A percentile compares a stretch with the other conserved stretches of the same genome.
These are phyloP conservation scores for Magnaporthiopsis rhizophila DNA, from an alignment of 2,329 filamentous ascomycete genomes.

Conservation along the genomic window DNA sequence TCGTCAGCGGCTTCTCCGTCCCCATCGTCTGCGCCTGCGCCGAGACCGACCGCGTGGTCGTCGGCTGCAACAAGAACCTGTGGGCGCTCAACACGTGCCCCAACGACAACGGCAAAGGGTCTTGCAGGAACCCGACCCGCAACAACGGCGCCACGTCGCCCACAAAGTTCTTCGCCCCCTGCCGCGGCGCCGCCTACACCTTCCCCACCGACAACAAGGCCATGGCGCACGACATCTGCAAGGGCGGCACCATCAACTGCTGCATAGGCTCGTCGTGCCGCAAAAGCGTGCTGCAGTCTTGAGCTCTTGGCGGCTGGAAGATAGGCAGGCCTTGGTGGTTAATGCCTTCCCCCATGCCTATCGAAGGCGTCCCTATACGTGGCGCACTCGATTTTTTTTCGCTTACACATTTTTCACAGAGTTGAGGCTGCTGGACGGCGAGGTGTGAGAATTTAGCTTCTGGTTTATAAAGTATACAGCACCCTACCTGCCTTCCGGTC, in stretches of 20 bases:
- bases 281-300: not conserved
- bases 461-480: not conserved
- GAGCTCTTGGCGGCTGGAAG: not conserved
- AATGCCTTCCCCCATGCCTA: not conserved
- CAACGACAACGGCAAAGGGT: not conserved
- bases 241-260: not conserved
- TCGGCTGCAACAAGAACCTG: conserved; percentile 5
- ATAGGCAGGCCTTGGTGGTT: not conserved
- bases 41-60: not conserved
- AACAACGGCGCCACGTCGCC: not conserved
- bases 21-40: not conserved
- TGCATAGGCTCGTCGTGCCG: conserved; percentile 2
- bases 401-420: not conserved
- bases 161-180: conserved; percentile 2
- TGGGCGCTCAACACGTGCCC: not conserved
- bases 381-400: not conserved
- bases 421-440: not conserved
- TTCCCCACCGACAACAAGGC: not conserved
- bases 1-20: conserved; percentile 1
- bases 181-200: conserved; percentile 1
- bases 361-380: not conserved
- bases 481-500: not conserved
- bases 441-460: not conserved
- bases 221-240: conserved; percentile 1
- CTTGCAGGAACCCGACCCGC: conserved; percentile 3